A percentile compares a stretch with the other conserved stretches of the same genome.
These are phyloP conservation scores for Pythium sp. DNA, from an alignment of 352 stramenopile genomes.

Conservation along the genomic window DNA sequence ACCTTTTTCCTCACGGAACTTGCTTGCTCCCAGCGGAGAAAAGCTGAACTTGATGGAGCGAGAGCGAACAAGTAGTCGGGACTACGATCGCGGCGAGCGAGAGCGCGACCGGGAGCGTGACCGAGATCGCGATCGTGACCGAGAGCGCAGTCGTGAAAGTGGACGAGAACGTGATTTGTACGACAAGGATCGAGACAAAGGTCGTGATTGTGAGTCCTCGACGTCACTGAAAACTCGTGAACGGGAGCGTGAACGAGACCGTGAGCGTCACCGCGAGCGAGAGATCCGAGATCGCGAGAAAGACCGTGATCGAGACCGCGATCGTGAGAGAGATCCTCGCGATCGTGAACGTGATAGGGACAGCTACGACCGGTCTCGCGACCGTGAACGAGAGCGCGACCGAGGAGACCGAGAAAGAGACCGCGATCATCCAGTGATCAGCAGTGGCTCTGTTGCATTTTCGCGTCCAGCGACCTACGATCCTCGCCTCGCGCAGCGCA, in stretches of 20 bases:
- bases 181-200: conserved; percentile 22
- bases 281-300: conserved; percentile 23
- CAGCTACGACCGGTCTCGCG: background rate
- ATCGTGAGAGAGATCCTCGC: conserved; percentile 28
- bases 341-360: conserved; percentile 29
- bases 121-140: conserved; percentile 17
- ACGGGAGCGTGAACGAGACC: conserved; percentile 29
- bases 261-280: conserved; percentile 34
- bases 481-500: conserved; percentile 60
- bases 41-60: conserved; percentile 27
- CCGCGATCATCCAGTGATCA: conserved; percentile 10
- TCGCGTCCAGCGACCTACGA: conserved; percentile 84
- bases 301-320: conserved; percentile 21
- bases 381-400: conserved; percentile 29
- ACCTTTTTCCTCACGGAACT: background rate
- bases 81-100: conserved; percentile 23
- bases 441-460: conserved; percentile 39
- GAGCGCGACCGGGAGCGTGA: conserved; percentile 10
- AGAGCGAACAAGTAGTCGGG: conserved; percentile 14
- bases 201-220: conserved; percentile 25
- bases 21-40: background rate
- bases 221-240: conserved; percentile 18
- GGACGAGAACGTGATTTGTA: conserved; percentile 6
- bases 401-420: conserved; percentile 31
- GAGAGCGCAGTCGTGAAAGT: conserved; percentile 8